Conservation (phyloP, 768 basidiomycete species). For the Tephrocybe sp. region DNA sequence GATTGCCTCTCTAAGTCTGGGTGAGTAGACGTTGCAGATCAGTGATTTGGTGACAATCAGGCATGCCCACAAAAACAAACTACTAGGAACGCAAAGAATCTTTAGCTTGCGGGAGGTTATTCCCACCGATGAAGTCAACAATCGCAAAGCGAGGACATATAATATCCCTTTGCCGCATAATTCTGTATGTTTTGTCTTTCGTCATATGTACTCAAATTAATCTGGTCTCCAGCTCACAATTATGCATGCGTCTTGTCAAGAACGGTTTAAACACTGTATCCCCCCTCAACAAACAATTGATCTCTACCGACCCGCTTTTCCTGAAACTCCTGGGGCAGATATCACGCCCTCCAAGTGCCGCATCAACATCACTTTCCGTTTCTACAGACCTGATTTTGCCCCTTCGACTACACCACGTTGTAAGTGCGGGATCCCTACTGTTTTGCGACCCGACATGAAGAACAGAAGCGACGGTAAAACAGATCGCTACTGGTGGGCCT, state of each 20-base stretch:
- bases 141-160: slow-evolving; percentile 66
- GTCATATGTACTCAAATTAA: slow-evolving; percentile 1
- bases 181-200: slow-evolving; percentile 47
- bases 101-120: slow-evolving; percentile 81
- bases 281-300: slow-evolving; percentile 73
- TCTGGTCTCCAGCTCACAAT: slow-evolving; percentile 58
- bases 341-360: slow-evolving; percentile 60
- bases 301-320: slow-evolving; percentile 60
- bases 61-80: neutral
- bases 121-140: slow-evolving; percentile 53
- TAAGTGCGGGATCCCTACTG: slow-evolving; percentile 67
- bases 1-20: slow-evolving; percentile 81
- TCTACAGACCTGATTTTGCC: slow-evolving; percentile 80
- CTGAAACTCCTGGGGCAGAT: slow-evolving; percentile 25
- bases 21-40: slow-evolving; percentile 30
- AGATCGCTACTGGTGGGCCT: slow-evolving; percentile 78
- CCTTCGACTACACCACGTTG: slow-evolving; percentile 67
- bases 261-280: slow-evolving; percentile 76
- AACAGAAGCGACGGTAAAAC: slow-evolving; percentile 51
- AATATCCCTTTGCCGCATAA: slow-evolving; percentile 78
- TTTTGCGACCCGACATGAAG: slow-evolving; percentile 80
- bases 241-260: slow-evolving; percentile 86
- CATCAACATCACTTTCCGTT: slow-evolving; percentile 86
- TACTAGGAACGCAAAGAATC: slow-evolving; percentile 58
- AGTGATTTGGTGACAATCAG: neutral